Evolutionary conservation across 2,329 filamentous ascomycete genomes (phyloP).

Genomic region (Aaosphaeria arxii): DNA sequence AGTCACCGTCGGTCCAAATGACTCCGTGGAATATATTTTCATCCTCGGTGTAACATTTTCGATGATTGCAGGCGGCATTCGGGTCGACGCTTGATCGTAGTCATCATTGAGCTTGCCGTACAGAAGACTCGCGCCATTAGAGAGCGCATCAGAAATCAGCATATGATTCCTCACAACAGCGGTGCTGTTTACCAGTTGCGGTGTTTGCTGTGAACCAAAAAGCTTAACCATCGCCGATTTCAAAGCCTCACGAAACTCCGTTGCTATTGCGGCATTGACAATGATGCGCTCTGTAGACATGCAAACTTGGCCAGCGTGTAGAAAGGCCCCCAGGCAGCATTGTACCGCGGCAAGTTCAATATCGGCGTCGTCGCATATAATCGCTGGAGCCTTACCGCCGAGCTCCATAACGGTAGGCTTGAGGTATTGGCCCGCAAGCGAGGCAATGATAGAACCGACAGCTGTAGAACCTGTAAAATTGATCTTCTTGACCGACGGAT

Average conservation of each 20-base stretch:
- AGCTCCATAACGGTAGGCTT: constrained; percentile 65
- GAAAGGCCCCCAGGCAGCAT: background rate
- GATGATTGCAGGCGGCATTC: background rate
- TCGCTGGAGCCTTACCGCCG: constrained; percentile 74
- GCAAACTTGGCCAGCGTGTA: constrained; percentile 65
- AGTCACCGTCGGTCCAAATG: constrained; percentile 69
- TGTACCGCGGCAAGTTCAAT: constrained; percentile 1
- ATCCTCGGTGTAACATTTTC: constrained; percentile 41
- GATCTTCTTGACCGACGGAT: constrained; percentile 65
- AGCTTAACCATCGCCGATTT: constrained; percentile 18
- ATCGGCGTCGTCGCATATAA: constrained; percentile 73
- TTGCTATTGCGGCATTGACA: constrained; percentile 51
- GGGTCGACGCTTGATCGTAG: background rate
- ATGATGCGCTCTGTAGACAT: constrained; percentile 74
- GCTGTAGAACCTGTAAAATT: constrained; percentile 65
- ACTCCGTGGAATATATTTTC: constrained; percentile 69
- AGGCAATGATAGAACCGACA: constrained; percentile 3
- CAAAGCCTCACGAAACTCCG: constrained; percentile 46
- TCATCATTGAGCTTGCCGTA: constrained; percentile 42
- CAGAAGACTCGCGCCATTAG: constrained; percentile 52
- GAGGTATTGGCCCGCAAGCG: constrained; percentile 22
- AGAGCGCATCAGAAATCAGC: constrained; percentile 48
- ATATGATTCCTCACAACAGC: background rate
- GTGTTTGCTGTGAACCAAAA: background rate
- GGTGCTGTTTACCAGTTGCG: background rate